A percentile compares a stretch with the other conserved stretches of the same genome.
Conservation (phyloP, 2,329 filamentous ascomycete species). For the Sarocladium strictum region DNA sequence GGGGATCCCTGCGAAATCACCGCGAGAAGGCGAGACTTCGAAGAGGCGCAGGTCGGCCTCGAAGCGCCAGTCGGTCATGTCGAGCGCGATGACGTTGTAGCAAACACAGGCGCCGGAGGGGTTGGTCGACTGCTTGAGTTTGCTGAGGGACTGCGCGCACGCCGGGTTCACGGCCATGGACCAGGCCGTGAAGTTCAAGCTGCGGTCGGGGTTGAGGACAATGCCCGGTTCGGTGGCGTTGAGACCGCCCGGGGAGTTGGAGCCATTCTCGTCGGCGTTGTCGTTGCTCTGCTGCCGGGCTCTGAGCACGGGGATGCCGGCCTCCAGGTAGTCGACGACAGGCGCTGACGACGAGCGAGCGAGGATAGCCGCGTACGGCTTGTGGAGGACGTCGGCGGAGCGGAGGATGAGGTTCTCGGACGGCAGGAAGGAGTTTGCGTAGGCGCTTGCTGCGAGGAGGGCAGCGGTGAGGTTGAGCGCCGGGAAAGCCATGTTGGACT, state of each 20-base stretch:
- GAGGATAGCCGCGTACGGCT: slow-evolving; percentile 21
- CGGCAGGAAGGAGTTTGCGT: slow-evolving; percentile 5
- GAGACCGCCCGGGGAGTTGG: slow-evolving; percentile 20
- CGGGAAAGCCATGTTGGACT: slow-evolving; percentile 2
- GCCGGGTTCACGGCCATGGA: slow-evolving; percentile 47
- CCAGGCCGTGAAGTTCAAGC: slow-evolving; percentile 52
- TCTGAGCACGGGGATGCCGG: slow-evolving; percentile 4
- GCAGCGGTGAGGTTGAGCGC: slow-evolving; percentile 7
- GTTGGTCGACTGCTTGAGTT: slow-evolving; percentile 56
- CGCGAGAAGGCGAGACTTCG: slow-evolving; percentile 56
- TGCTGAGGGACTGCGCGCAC: slow-evolving; percentile 51
- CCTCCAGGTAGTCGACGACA: neutral
- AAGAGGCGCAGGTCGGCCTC: slow-evolving; percentile 72
- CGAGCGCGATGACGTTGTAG: slow-evolving; percentile 71
- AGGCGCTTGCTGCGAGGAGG: neutral
- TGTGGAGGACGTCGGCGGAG: slow-evolving; percentile 24
- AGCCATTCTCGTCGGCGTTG: slow-evolving; percentile 13
- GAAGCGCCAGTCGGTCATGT: slow-evolving; percentile 63
- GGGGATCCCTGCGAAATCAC: slow-evolving; percentile 44
- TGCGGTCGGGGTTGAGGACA: slow-evolving; percentile 32
- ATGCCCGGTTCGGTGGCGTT: slow-evolving; percentile 12
- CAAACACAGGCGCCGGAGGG: slow-evolving; percentile 74
- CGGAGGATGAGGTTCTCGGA: slow-evolving; percentile 16
- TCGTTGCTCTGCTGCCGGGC: slow-evolving; percentile 9
- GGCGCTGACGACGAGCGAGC: neutral